Evolutionary conservation across 257 asterid genomes (phyloP).

Genomic region (Mitragyna speciosa): DNA sequence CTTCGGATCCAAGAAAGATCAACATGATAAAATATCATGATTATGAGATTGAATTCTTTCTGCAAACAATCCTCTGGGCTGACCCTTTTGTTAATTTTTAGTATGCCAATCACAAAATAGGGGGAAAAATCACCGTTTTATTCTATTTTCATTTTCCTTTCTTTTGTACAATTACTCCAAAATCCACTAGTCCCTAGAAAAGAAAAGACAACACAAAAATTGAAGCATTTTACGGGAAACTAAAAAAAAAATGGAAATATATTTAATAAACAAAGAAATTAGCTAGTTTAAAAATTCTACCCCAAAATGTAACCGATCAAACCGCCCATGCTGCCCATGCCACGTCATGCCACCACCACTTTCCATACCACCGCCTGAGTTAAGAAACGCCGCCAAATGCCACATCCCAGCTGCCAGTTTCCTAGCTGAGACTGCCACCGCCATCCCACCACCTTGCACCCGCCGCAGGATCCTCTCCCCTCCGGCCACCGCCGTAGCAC

Average conservation of each 20-base stretch:
- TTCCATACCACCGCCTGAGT: slow-evolving; percentile 6
- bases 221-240: no score
- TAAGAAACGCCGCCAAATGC: slow-evolving; percentile 33
- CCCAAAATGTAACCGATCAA: slow-evolving; percentile 35
- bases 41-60: not conserved
- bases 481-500: no score
- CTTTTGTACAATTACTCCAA: no score
- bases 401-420: slow-evolving; percentile 61
- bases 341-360: slow-evolving; percentile 20
- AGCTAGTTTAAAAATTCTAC: slow-evolving; percentile 10
- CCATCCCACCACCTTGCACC: slow-evolving; percentile 14
- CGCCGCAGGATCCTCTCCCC: slow-evolving; percentile 12
- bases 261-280: not conserved
- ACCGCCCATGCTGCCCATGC: slow-evolving; percentile 18
- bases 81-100: not conserved
- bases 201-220: no score
- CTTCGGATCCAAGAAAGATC: not conserved
- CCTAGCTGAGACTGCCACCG: slow-evolving; percentile 43
- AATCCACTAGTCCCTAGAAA: no score
- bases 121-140: no score
- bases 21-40: not conserved
- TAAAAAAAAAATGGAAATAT: no score
- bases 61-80: not conserved
- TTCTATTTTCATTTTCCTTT: no score
- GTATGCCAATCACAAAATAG: no score